Conservation (phyloP, 2,329 filamentous ascomycete species). For the Cryphonectria naterciae region DNA sequence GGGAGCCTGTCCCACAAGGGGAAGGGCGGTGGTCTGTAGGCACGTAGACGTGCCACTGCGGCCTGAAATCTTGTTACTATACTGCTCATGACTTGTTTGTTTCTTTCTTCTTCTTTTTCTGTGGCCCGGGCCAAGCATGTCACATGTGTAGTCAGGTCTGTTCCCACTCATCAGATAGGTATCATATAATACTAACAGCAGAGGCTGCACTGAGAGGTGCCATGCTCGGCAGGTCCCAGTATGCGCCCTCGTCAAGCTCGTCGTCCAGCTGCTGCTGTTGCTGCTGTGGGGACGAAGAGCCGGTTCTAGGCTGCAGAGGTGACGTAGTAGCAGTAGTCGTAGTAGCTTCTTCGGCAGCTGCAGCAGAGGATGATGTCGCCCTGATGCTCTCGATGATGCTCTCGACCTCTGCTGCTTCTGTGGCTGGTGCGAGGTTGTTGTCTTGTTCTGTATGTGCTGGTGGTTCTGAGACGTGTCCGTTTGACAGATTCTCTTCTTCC, state of each 20-base stretch:
- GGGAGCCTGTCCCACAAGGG: conserved; percentile 66
- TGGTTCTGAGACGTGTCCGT: conserved; percentile 14
- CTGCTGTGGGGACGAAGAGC: conserved; percentile 7
- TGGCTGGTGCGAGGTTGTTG: conserved; percentile 18
- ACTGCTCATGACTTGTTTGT: conserved; percentile 16
- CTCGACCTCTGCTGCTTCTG: conserved; percentile 29
- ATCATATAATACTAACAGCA: conserved; percentile 52
- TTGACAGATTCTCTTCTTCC: conserved; percentile 9
- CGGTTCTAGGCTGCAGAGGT: conserved; percentile 15
- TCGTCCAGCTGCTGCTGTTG: conserved; percentile 8
- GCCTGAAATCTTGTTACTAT: conserved; percentile 48
- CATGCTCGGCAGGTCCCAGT: conserved; percentile 64
- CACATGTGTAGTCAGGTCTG: background rate
- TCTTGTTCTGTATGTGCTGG: conserved; percentile 3
- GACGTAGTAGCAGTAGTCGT: background rate
- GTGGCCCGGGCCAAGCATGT: background rate
- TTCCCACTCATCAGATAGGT: background rate
- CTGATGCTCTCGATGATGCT: conserved; percentile 32
- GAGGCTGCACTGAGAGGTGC: conserved; percentile 58
- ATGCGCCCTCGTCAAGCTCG: conserved; percentile 47
- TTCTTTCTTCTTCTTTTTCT: too few relatives aligned
- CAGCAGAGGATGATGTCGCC: conserved; percentile 27
- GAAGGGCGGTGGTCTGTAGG: conserved; percentile 64
- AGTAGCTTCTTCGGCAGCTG: background rate
- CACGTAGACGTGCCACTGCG: conserved; percentile 62